Conservation (phyloP, 176 grass and related monocot species). For the Hyparrhenia diplandra region DNA sequence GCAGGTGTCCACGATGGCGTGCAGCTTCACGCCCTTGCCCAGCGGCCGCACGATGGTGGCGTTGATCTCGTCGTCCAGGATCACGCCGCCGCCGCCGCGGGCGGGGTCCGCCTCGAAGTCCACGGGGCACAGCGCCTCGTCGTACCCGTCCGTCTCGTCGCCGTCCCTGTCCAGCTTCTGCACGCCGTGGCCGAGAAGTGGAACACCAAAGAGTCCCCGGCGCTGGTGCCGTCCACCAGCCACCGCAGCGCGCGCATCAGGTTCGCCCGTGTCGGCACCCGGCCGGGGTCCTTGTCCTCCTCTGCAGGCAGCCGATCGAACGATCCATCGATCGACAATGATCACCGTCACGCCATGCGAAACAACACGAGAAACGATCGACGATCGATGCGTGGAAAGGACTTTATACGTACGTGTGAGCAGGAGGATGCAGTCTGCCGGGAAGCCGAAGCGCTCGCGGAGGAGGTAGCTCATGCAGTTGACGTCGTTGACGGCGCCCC, state of each 20-base stretch:
- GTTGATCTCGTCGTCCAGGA: constrained; percentile 84
- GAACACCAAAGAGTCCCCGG: constrained; percentile 78
- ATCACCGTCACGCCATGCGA: too few relatives aligned
- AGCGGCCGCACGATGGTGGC: constrained; percentile 62
- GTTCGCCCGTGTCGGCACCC: constrained; percentile 57
- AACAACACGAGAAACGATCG: too few relatives aligned
- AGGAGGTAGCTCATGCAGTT: constrained; percentile 64
- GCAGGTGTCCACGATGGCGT: constrained; percentile 81
- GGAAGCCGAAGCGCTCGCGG: constrained; percentile 49
- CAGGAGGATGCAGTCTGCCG: constrained; percentile 49
- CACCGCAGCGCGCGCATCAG: constrained; percentile 64
- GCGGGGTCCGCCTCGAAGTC: constrained; percentile 55
- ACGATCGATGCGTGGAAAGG: too few relatives aligned
- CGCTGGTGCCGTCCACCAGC: constrained; percentile 50
- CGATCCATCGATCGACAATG: too few relatives aligned
- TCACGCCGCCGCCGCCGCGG: constrained; percentile 43
- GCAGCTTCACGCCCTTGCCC: constrained; percentile 56
- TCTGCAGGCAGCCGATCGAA: too few relatives aligned
- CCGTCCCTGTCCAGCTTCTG: constrained; percentile 76
- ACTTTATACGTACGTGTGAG: constrained; percentile 67
- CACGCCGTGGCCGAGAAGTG: constrained; percentile 84
- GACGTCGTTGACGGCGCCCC: constrained; percentile 79
- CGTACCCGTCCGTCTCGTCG: constrained; percentile 80
- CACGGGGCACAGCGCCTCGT: constrained; percentile 79
- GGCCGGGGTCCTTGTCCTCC: constrained; percentile 38